Evolutionary conservation across 1,139 yeast genomes (phyloP).

Genomic region (Yamadazyma sp.): DNA sequence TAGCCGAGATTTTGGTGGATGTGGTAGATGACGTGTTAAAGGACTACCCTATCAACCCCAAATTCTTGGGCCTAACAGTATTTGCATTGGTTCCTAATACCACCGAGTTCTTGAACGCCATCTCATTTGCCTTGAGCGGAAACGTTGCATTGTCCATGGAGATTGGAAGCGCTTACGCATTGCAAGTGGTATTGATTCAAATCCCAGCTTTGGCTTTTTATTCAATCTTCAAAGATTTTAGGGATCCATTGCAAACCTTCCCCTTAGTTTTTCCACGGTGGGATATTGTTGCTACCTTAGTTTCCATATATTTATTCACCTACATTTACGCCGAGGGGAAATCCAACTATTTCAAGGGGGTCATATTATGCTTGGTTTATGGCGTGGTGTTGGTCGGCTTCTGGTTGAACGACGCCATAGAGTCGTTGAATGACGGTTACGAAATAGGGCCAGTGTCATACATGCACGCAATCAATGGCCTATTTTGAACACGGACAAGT

Average conservation of each 20-base stretch:
- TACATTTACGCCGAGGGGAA: constrained; percentile 97
- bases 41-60: constrained; percentile 78
- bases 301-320: constrained; percentile 86
- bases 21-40: constrained; percentile 88
- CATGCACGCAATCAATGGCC: background rate
- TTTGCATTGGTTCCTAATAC: constrained; percentile 97
- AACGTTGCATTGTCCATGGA: constrained; percentile 96
- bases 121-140: constrained; percentile 93
- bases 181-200: constrained; percentile 94
- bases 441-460: background rate
- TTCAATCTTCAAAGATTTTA: constrained; percentile 52
- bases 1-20: constrained; percentile 92
- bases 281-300: constrained; percentile 87
- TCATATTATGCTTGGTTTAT: constrained; percentile 79
- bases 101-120: constrained; percentile 94
- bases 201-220: constrained; percentile 87
- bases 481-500: too few relatives aligned
- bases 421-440: constrained; percentile 34
- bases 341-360: constrained; percentile 93
- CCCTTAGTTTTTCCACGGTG: constrained; percentile 90
- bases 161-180: constrained; percentile 95
- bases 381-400: constrained; percentile 79
- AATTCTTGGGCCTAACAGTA: constrained; percentile 87
- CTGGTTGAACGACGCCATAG: constrained; percentile 57
- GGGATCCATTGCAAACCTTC: constrained; percentile 55